Base-by-base conservation (phyloP, 306 rosid genomes). In the Lupinus albus region DNA sequence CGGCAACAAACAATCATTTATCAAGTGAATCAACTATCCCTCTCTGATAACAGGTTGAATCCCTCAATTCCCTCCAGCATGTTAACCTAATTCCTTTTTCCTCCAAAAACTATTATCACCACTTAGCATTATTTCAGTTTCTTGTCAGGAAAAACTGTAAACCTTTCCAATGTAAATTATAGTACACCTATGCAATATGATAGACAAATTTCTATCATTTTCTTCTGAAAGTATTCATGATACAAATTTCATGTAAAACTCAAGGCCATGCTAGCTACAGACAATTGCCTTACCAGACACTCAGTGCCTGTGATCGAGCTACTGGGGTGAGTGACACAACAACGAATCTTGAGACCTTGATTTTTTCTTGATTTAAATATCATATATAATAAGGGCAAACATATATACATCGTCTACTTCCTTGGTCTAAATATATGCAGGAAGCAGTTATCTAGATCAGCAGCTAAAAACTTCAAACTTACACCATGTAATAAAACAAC, bases 331-430 rank as follows among this genome's bases (percentile, higher is more conserved):
- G 15, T 44, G 30, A n/a, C 17, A 12, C 9, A n/a, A 12, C 10
- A 14, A 54, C 30, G 16, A 2, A 52, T n/a, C 42, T 18, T 11
- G 17, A 25, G 12, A 6, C 15, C 49, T 42, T 68, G 17, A 54
- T 5, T 9, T 10, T 25, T 8, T 10, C 12, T 7, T 15, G 14
- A 11, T 41, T 13, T 7, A 56, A 11, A 30, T 5, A 72, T 20
- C 47, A 39, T 39, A 33, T 8, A 67, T 2, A 12, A 4, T 17
- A 59, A 51, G 44, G 51, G 68, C 63, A 9, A 61, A 33, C 38
- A 33, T 33, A 25, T 0, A 15, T 36, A 8, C 2, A 14, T 58
- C 38, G 46, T 2, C 12, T 8, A 14, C 59, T 16, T 47, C 4
- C 36, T 45, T 2, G 11, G 32, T 45, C 17, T 10, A 35, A 66